Conservation (phyloP, 192 early-diverging fungal species). For the Podila epicladia region DNA sequence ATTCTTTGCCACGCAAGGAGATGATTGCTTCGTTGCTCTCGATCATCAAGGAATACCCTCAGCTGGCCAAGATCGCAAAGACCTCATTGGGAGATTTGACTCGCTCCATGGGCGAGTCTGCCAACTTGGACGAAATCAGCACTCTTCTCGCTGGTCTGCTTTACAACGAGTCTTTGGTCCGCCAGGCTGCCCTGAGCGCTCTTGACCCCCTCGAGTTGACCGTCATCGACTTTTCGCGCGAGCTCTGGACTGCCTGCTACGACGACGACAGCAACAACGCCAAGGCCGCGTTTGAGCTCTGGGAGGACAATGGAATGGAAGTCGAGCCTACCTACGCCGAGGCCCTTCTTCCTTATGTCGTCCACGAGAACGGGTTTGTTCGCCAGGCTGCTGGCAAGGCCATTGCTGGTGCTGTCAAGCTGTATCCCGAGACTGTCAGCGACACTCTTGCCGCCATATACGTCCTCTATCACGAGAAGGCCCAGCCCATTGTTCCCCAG, state of each 20-base stretch:
- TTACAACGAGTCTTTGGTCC: conserved; percentile 71
- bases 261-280: conserved; percentile 69
- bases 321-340: conserved; percentile 59
- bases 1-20: conserved; percentile 67
- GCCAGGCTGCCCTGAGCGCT: conserved; percentile 70
- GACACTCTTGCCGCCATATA: conserved; percentile 70
- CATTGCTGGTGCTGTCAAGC: conserved; percentile 68
- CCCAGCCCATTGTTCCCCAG: conserved; percentile 80
- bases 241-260: conserved; percentile 76
- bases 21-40: conserved; percentile 69
- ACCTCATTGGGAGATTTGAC: conserved; percentile 56
- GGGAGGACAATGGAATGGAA: conserved; percentile 72
- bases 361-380: conserved; percentile 65
- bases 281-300: conserved; percentile 66
- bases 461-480: conserved; percentile 66
- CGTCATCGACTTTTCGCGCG: conserved; percentile 66
- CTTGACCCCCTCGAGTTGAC: conserved; percentile 69
- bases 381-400: conserved; percentile 69
- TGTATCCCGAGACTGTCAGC: conserved; percentile 59
- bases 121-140: conserved; percentile 58
- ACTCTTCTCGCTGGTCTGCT: conserved; percentile 71
- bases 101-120: conserved; percentile 60
- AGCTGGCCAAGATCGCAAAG: conserved; percentile 66
- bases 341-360: conserved; percentile 55
- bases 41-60: conserved; percentile 71